phyloP scores from a whole-genome alignment of 768 basidiomycete species.

The Phanerodontia chrysosporium region DNA sequence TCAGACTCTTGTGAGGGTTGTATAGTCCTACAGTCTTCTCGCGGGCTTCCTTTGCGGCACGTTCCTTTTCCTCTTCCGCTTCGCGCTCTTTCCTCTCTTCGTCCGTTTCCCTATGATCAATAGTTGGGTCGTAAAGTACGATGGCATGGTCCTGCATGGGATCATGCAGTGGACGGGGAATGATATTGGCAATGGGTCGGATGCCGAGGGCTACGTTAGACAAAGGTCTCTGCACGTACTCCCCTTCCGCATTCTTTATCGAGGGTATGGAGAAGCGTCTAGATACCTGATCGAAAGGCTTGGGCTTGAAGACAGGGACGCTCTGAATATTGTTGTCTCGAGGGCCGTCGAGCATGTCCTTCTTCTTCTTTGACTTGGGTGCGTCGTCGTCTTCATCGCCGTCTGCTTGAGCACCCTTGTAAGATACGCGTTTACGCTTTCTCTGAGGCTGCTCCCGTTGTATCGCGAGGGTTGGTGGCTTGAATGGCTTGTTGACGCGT shows the following conservation, averaged over 20 bases:
- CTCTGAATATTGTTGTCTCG: slow-evolving; percentile 51
- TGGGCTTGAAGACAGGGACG: slow-evolving; percentile 79
- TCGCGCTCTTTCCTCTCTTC: slow-evolving; percentile 74
- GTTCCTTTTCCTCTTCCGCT: slow-evolving; percentile 66
- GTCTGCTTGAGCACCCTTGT: slow-evolving; percentile 61
- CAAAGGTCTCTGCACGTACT: slow-evolving; percentile 47
- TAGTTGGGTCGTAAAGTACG: slow-evolving; percentile 93
- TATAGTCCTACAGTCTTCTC: slow-evolving; percentile 72
- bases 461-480: slow-evolving; percentile 53
- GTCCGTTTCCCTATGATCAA: slow-evolving; percentile 88
- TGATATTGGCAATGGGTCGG: slow-evolving; percentile 71
- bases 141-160: slow-evolving; percentile 98
- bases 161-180: slow-evolving; percentile 92
- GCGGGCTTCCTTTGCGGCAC: slow-evolving; percentile 56
- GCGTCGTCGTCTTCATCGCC: slow-evolving; percentile 55
- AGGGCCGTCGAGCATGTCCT: slow-evolving; percentile 62
- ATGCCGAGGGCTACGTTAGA: slow-evolving; percentile 81
- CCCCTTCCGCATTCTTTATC: slow-evolving; percentile 70
- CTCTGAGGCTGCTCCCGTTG: slow-evolving; percentile 63
- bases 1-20: slow-evolving; percentile 92
- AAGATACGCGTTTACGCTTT: slow-evolving; percentile 86
- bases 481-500: slow-evolving; percentile 78
- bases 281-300: slow-evolving; percentile 59
- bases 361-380: slow-evolving; percentile 48
- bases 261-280: slow-evolving; percentile 81